Evolutionary conservation across 495 filamentous ascomycete genomes (phyloP).

Genomic region (Xylaria scruposa): DNA sequence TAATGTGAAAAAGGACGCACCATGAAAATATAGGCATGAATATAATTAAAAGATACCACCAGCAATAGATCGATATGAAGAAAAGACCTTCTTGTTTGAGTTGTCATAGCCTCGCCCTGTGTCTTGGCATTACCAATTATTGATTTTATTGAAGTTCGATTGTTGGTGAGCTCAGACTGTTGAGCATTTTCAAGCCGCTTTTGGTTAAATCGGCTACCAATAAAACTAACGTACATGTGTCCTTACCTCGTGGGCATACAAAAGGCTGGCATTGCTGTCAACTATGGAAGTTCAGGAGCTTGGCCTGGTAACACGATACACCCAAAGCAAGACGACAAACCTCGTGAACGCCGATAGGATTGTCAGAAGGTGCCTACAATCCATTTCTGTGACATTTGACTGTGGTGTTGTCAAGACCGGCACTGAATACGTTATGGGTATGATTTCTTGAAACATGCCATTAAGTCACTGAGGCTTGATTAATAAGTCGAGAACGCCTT

Average conservation of each 20-base stretch:
- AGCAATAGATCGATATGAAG: neutral
- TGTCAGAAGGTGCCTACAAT: neutral
- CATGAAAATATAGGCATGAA: neutral
- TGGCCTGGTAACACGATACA: neutral
- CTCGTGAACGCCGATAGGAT: neutral
- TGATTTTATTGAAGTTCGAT: too few species aligned
- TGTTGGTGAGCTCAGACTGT: too few species aligned
- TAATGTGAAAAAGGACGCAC: neutral
- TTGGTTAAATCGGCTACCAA: too few species aligned
- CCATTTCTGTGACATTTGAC: neutral
- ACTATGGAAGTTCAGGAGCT: neutral
- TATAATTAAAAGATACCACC: conserved; percentile 3
- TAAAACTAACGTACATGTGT: too few species aligned
- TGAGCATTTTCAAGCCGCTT: too few species aligned
- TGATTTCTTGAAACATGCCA: too few species aligned
- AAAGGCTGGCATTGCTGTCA: too few species aligned
- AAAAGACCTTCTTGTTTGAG: neutral
- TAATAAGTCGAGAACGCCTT: neutral
- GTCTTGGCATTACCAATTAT: too few species aligned
- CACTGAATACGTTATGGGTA: too few species aligned
- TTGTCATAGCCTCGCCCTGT: too few species aligned
- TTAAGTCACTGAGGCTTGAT: neutral
- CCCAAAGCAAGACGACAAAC: neutral
- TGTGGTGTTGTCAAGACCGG: neutral
- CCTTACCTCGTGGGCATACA: too few species aligned